phyloP scores from a whole-genome alignment of 495 filamentous ascomycete genomes.

The Bathelium albidoporum region DNA sequence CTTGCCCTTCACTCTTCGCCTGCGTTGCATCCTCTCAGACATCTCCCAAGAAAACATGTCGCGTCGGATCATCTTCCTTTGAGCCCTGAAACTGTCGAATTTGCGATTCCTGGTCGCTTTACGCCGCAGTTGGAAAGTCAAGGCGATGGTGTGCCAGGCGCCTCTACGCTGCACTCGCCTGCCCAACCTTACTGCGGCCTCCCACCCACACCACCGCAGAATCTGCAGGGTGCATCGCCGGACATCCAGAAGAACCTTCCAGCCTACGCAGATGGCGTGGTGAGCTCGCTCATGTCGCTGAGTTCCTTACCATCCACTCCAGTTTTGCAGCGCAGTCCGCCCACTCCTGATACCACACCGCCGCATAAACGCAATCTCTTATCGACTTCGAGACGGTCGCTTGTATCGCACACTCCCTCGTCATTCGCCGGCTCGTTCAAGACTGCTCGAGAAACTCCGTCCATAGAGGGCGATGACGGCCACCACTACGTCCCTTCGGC shows the following conservation, averaged over 20 bases:
- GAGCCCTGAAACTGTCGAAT: background rate
- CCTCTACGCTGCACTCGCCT: background rate
- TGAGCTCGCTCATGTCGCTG: constrained; percentile 14
- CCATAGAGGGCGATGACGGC: constrained; percentile 13
- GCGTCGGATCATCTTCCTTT: background rate
- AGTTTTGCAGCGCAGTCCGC: constrained; percentile 25
- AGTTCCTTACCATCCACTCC: constrained; percentile 26
- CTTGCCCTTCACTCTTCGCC: background rate
- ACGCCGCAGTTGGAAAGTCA: background rate
- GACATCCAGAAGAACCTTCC: background rate
- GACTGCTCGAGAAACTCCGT: constrained; percentile 29
- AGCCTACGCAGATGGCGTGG: constrained; percentile 15
- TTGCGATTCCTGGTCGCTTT: background rate
- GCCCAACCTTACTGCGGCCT: constrained; percentile 7
- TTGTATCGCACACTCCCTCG: constrained; percentile 12
- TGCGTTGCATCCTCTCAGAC: background rate
- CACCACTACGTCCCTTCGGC: constrained; percentile 18
- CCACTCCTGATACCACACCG: constrained; percentile 31
- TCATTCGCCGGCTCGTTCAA: constrained; percentile 31
- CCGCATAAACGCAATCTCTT: constrained; percentile 23
- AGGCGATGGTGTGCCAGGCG: background rate
- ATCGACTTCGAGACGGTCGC: constrained; percentile 14
- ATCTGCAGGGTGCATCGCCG: background rate
- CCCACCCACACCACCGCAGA: constrained; percentile 20
- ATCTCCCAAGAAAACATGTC: background rate